Evolutionary conservation across 331 rosid genomes (phyloP), one percentile per base, ranked within the genome.

Genomic region (Quercus lobata): DNA sequence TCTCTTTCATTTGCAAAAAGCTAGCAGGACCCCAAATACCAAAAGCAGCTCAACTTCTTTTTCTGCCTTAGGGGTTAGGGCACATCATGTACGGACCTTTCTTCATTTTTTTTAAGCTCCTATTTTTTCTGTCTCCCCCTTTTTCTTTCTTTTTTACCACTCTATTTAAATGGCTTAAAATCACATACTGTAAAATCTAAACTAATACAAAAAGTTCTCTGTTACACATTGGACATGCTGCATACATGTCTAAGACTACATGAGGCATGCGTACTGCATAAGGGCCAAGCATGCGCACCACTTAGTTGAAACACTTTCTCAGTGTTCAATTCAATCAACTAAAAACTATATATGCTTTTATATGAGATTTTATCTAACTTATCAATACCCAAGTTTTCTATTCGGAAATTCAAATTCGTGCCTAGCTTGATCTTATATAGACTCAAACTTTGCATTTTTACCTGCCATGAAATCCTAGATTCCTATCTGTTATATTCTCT

Each of bases 1-100:
- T 71, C 77, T 56, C 56, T 25, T 58, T 66, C 79, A 57, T 69
- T 75, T 70, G 80, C 79, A 56, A 71, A 78, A 76, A 73, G n/a
- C 61, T 17, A n/a, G 44, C 21, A 68, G 62, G 53, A 70, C 79
- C 79, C 73, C 77, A 71, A 52, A 84, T 29, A 58, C 82, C 58
- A 49, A 71, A 81, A 86, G 70, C 70, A 89, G 74, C 10, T 15
- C 1, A 22, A 4, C 65, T 75, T 72, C 70, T 79, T 80, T 85
- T 76, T 75, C 32, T 72, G 80, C 62, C 41, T 35, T 62, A 76
- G 77, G 75, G 56, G 57, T 35, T 62, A 76, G 77, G 75, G 56
- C 57, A 63, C 58, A 57, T 76, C 81, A 61, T 66, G 83, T 75
- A 77, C 79, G 71, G 77, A 75, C 80, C 65, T 18, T 69, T 61